A percentile compares a stretch with the other conserved stretches of the same genome.
Evolutionary conservation across 371 early-diverging fungal genomes (phyloP).

Genomic region (Smittium mucronatum): DNA sequence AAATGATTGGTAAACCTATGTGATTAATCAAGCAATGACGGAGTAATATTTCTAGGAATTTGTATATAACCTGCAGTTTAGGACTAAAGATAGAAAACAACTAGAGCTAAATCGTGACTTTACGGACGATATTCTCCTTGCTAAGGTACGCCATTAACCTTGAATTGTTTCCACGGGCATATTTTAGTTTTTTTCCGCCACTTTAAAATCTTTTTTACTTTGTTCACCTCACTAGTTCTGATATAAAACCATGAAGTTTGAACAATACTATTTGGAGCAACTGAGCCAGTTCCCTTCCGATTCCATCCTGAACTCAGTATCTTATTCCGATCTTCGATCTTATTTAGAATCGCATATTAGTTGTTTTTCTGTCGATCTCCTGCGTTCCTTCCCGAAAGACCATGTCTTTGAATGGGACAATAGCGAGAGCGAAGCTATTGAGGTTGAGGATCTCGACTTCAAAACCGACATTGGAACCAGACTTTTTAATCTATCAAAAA

Average conservation of each 20-base stretch:
- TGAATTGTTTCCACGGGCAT: too few relatives aligned
- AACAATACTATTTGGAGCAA: conserved; percentile 50
- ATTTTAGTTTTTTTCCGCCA: too few relatives aligned
- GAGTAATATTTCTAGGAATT: too few relatives aligned
- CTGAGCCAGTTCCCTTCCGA: conserved; percentile 41
- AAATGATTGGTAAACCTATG: too few relatives aligned
- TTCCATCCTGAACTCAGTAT: conserved; percentile 47
- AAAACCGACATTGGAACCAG: conserved; percentile 35
- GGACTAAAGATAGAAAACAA: too few relatives aligned
- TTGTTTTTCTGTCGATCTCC: conserved; percentile 31
- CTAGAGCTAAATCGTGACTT: background rate
- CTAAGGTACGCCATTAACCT: too few relatives aligned
- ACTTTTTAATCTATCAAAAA: conserved; percentile 32
- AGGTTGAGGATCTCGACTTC: conserved; percentile 18
- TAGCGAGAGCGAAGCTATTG: background rate
- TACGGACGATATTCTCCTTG: too few relatives aligned
- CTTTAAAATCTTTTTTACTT: too few relatives aligned
- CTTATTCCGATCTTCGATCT: conserved; percentile 46
- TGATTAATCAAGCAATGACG: too few relatives aligned
- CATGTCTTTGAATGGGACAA: conserved; percentile 18
- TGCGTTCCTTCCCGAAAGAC: conserved; percentile 21
- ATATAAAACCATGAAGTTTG: conserved; percentile 51
- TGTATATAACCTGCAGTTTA: too few relatives aligned
- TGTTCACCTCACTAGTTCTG: background rate
- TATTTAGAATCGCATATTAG: conserved; percentile 43